Conservation (phyloP, 2,329 filamentous ascomycete species). For the Aaosphaeria pasadenensis region DNA sequence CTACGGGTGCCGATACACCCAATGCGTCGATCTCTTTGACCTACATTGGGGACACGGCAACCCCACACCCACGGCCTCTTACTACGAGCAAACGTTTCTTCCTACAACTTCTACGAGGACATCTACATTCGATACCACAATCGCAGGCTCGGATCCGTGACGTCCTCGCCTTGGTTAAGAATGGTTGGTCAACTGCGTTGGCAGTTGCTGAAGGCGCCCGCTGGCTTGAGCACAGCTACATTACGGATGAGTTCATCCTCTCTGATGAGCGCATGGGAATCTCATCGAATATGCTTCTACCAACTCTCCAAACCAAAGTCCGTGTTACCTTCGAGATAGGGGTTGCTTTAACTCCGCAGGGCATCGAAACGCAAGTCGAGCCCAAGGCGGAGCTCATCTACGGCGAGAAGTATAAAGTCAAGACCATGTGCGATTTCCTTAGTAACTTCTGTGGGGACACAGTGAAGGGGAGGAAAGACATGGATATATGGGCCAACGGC, state of each 20-base stretch:
- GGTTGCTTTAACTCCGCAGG: slow-evolving; percentile 41
- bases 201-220: slow-evolving; percentile 60
- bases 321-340: slow-evolving; percentile 59
- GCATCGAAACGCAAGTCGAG: slow-evolving; percentile 54
- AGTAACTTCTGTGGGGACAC: slow-evolving; percentile 47
- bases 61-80: slow-evolving; percentile 53
- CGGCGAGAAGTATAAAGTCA: slow-evolving; percentile 73
- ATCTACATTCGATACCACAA: slow-evolving; percentile 62
- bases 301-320: slow-evolving; percentile 65
- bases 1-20: slow-evolving; percentile 41
- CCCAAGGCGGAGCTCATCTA: slow-evolving; percentile 66
- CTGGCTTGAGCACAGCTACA: slow-evolving; percentile 61
- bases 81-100: slow-evolving; percentile 73
- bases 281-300: slow-evolving; percentile 60
- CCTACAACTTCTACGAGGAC: slow-evolving; percentile 67
- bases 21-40: slow-evolving; percentile 61
- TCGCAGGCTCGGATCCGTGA: slow-evolving; percentile 54
- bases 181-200: slow-evolving; percentile 64
- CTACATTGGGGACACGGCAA: slow-evolving; percentile 62
- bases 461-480: slow-evolving; percentile 22
- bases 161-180: slow-evolving; percentile 59
- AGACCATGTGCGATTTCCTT: slow-evolving; percentile 72
- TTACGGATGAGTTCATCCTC: slow-evolving; percentile 61
- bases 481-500: slow-evolving; percentile 42
- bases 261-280: slow-evolving; percentile 65